Base-by-base conservation (phyloP, 352 stramenopile species). In the Phytophthora vignae region DNA sequence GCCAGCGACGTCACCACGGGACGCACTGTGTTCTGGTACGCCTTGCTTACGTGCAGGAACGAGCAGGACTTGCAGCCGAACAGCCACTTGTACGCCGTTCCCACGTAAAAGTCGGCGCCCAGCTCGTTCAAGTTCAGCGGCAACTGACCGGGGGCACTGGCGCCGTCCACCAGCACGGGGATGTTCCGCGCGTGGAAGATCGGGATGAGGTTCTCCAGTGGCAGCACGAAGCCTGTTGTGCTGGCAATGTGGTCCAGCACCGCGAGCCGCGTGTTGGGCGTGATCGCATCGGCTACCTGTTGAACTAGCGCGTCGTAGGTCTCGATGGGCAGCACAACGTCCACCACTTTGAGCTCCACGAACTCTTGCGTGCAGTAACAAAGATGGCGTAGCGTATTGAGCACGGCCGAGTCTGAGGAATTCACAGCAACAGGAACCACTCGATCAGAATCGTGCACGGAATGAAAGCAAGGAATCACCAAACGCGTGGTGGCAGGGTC, bases 301-400 rank as follows among this genome's bases (percentile, higher is more conserved):
- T 94, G 60, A 54, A 94, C 82, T 29, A 96, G 69, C 40, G 62
- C 73, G 55, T 94, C 87, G 60, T 93, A 92, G 60, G 77, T 92
- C 17, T 79, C 55, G 55, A 96, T 82, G 0, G 89, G 89, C 19
- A 96, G 77, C 60, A 88, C 77, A 0, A 94, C 77, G 49, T 96
- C 87, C 40, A 96, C 89, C 42, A 96, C 89, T 65, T 94, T 94
- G 70, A 96, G 85, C 56, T 94, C 85, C n/a, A 96, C 89, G 48
- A 94, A 93, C 64, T 96, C 89, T 77, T 96, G 89, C 46, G 87
- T 96, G 54, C 81, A 92, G 76, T 94, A 96, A 71, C 89, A 96
- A 64, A 96, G 69, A 62, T 94, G 87, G 15, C 87, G 85, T 60
- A 96, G 74, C 31, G 89, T 96, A 67, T 96, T 94, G 49, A 94